Conservation (phyloP, 2,329 filamentous ascomycete genomes). For the Penicillium sp. region DNA sequence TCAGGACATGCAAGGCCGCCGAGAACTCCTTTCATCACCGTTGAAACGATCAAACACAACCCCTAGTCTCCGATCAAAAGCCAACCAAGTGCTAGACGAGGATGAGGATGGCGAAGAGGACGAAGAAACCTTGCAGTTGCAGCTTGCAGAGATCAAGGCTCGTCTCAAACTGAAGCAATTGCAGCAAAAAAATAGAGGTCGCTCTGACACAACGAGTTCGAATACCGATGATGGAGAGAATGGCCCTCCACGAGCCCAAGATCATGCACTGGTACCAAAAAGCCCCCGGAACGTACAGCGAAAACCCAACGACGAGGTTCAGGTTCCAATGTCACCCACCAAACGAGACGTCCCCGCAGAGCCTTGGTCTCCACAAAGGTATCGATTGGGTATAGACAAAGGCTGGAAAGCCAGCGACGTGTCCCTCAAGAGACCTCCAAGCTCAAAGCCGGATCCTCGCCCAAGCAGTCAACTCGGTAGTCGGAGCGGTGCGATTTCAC, state of each 20-base stretch:
- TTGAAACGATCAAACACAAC: conserved; percentile 48
- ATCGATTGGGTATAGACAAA: conserved; percentile 83
- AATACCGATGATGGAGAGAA: conserved; percentile 20
- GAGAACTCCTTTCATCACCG: conserved; percentile 64
- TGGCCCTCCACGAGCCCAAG: conserved; percentile 18
- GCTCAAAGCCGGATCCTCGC: conserved; percentile 25
- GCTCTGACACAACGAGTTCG: conserved; percentile 20
- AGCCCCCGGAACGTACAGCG: conserved; percentile 11
- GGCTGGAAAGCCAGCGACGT: conserved; percentile 73
- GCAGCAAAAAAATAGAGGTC: conserved; percentile 56
- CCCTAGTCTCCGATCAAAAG: conserved; percentile 34
- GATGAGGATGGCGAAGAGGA: conserved; percentile 63
- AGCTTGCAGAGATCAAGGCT: conserved; percentile 83
- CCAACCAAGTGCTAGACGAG: conserved; percentile 29
- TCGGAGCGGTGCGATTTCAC: conserved; percentile 25
- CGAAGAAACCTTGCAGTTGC: conserved; percentile 80
- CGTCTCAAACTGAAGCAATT: conserved; percentile 74
- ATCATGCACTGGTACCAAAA: conserved; percentile 12
- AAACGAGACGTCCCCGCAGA: conserved; percentile 45
- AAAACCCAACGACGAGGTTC: conserved; percentile 43
- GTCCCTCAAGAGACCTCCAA: conserved; percentile 66
- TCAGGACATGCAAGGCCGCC: conserved; percentile 60
- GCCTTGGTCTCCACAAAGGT: conserved; percentile 69
- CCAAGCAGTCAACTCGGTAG: conserved; percentile 28
- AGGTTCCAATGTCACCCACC: conserved; percentile 71